These are phyloP conservation scores for Zygosaccharomyces bailii DNA, from an alignment of 805 yeast species.

Conservation along the genomic window DNA sequence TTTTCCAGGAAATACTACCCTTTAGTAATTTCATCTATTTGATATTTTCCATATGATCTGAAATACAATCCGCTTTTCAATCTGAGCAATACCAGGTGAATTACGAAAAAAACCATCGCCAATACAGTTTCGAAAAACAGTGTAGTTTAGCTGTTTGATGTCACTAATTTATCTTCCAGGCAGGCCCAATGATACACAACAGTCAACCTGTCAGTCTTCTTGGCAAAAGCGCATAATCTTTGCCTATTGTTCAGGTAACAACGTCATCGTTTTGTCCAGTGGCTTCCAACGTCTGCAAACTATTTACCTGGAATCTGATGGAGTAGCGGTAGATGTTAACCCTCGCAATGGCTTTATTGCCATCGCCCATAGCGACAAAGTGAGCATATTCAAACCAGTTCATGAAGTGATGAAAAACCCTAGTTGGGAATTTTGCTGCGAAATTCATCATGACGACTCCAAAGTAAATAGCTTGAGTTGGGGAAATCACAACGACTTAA, in stretches of 20 bases:
- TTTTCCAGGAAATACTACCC: too few species aligned
- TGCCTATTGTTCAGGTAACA: slow-evolving; percentile 85
- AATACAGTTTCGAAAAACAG: background rate
- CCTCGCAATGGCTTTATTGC: slow-evolving; percentile 58
- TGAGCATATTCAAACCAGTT: slow-evolving; percentile 54
- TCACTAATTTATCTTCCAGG: slow-evolving; percentile 78
- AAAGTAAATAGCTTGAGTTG: slow-evolving; percentile 47
- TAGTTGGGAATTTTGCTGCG: slow-evolving; percentile 44
- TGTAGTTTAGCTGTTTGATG: slow-evolving; percentile 44
- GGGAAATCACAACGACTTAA: slow-evolving; percentile 55
- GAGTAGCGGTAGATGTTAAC: slow-evolving; percentile 63
- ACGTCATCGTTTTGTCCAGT: slow-evolving; percentile 62
- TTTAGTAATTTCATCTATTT: too few species aligned
- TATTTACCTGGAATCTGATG: slow-evolving; percentile 63
- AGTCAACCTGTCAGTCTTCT: slow-evolving; percentile 52
- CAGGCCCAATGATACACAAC: slow-evolving; percentile 60
- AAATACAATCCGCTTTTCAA: too few species aligned
- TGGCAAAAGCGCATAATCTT: slow-evolving; percentile 68
- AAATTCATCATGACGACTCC: slow-evolving; percentile 34
- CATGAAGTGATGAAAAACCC: slow-evolving; percentile 44
- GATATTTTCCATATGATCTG: too few species aligned
- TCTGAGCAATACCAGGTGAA: too few species aligned
- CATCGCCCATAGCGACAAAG: slow-evolving; percentile 43
- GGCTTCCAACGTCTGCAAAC: slow-evolving; percentile 65
- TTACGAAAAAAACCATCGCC: too few species aligned